Evolutionary conservation across 352 stramenopile species (phyloP), one percentile per base, ranked within the genome.

Genomic region (Lagenidium giganteum): DNA sequence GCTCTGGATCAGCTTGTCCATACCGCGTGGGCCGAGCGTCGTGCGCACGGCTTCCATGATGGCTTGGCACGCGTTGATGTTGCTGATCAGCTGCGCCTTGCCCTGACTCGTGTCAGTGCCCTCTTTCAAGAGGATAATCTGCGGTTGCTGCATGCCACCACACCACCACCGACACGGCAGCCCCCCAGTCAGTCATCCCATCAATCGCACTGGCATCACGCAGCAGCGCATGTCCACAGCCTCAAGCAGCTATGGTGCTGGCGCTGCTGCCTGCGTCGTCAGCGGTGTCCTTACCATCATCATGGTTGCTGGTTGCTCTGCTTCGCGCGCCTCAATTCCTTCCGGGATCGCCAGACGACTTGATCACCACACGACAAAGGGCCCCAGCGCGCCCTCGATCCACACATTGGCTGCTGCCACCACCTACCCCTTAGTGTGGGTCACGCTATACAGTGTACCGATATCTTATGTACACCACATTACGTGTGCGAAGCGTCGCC

Each of bases 1-100:
- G 22, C 93, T 73, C 54, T 97, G 95, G 31, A 99, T 93, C n/a
- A 99, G 80, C 67, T 99, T 99, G 80, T 99, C 96, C 95, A 99
- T 99, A 50, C 96, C 96, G 22, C 96, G 87, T 21, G 96, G 96
- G 18, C 96, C 96, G 21, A 99, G 75, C 11, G 96, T 99, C 22
- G 96, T 98, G 46, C 95, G 85, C 40, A 99, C 87, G 42, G 95
- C 89, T 64, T 99, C 96, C 60, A 96, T 97, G 33, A 99, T 91
- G 20, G 96, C 96, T 66, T 98, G 79, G 47, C 81, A 89, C 17
- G 79, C 77, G 53, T 91, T 89, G 57, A 89, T 89, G 63, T 91
- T 91, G 71, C 83, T 96, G 43, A 98, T 95, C 39, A 98, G 74
- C 71, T 98, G 92, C 27, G 81, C 86, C 54, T 96, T 97, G 42